Evolutionary conservation across 805 yeast species (phyloP).

Genomic region (Candida peoriensis): DNA sequence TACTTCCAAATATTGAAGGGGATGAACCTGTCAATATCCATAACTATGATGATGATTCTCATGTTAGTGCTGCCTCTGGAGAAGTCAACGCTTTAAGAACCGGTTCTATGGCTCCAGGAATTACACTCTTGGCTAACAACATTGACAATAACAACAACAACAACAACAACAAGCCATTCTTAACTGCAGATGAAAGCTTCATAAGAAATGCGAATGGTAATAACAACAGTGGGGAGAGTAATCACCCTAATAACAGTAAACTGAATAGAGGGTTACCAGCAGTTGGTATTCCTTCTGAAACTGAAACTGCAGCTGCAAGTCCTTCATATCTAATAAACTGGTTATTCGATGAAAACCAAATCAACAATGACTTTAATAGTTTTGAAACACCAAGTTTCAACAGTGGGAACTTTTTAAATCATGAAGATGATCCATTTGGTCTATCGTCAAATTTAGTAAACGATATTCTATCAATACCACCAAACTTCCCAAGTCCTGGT

Average conservation of each 20-base stretch:
- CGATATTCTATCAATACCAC: constrained; percentile 25
- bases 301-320: neutral
- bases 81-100: constrained; percentile 22
- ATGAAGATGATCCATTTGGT: constrained; percentile 27
- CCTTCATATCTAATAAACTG: constrained; percentile 19
- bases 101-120: constrained; percentile 7
- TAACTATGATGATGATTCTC: constrained; percentile 16
- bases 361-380: constrained; percentile 5
- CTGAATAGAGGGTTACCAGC: neutral
- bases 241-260: neutral
- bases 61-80: constrained; percentile 25
- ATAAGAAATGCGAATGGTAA: neutral
- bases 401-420: constrained; percentile 23
- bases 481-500: constrained; percentile 26
- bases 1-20: constrained; percentile 23
- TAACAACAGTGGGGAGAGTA: neutral
- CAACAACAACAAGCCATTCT: neutral
- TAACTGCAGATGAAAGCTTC: too few species aligned
- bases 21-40: constrained; percentile 18
- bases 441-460: constrained; percentile 22
- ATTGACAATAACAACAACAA: constrained; percentile 3
- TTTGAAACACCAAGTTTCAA: constrained; percentile 16
- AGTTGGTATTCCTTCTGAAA: neutral
- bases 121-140: constrained; percentile 1
- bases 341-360: constrained; percentile 23